phyloP scores from a whole-genome alignment of 768 basidiomycete species.

The Lactarius evosmus region DNA sequence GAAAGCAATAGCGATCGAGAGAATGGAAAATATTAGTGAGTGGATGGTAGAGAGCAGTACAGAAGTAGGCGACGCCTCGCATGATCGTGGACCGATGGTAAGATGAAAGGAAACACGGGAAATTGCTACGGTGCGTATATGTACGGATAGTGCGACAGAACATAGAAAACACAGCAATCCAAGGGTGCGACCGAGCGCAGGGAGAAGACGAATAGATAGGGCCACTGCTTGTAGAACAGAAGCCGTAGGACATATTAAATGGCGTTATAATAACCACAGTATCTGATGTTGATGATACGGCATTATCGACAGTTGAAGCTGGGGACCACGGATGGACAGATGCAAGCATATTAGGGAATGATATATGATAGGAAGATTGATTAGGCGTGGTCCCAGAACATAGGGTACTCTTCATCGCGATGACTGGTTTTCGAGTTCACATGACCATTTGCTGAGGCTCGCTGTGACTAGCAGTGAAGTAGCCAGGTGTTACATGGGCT shows the following conservation, averaged over 20 bases:
- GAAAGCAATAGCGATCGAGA: conserved; percentile 13
- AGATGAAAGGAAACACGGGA: conserved; percentile 3
- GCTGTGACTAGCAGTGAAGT: conserved; percentile 19
- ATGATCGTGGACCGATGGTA: conserved; percentile 14
- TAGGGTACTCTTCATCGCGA: conserved; percentile 20
- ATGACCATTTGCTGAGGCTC: conserved; percentile 28
- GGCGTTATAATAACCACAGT: conserved; percentile 10
- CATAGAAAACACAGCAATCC: conserved; percentile 18
- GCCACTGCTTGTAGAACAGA: conserved; percentile 1
- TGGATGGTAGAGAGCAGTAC: conserved; percentile 11
- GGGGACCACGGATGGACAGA: conserved; percentile 18
- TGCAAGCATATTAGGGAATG: conserved; percentile 16
- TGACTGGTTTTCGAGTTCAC: conserved; percentile 22
- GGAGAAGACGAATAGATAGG: conserved; percentile 24
- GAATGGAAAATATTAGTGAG: conserved; percentile 11
- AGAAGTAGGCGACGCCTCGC: conserved; percentile 23
- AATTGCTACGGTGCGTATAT: conserved; percentile 24
- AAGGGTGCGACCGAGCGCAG: conserved; percentile 13
- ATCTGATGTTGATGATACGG: conserved; percentile 13
- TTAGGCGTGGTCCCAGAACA: conserved; percentile 14
- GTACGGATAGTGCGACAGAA: conserved; percentile 22
- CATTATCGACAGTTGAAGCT: conserved; percentile 17
- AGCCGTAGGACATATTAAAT: conserved; percentile 10
- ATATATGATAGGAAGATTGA: conserved; percentile 13
- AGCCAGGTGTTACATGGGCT: conserved; percentile 9